Evolutionary conservation across 192 early-diverging fungal genomes (phyloP), one percentile per base, ranked within the genome.

Genomic region (Obelidium mucronatum): DNA sequence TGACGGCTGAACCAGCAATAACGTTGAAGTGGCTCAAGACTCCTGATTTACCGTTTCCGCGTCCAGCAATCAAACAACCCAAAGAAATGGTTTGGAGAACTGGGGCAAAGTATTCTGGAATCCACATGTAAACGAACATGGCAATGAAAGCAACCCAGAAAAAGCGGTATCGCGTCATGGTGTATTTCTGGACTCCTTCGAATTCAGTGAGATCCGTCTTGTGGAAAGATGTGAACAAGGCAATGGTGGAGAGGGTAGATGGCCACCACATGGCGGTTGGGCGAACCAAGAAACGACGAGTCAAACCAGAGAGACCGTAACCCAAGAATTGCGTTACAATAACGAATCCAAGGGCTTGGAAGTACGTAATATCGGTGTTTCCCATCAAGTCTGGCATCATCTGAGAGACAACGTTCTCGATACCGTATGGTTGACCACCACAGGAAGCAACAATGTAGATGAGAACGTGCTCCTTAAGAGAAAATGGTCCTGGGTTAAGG

Each of bases 221-320:
- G 39, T 74, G 72, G 26, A 74, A 74, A 1, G 72, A 74, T 13
- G 72, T 34, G 28, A 74, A 74, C 36, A 63, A 31, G 8, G 72
- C 72, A 44, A 74, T 31, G 3, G 56, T 90, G 51, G 93, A 84
- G 40, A 74, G 26, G 24, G 22, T 63, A 31, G 35, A n/a, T 0
- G 95, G 96, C 95, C 95, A 98, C 56, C 95, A 84, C 94, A 97
- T 96, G 17, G 88, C 82, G 1, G 92, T 84, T 30, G 95, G 95
- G 54, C 91, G 89, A 15, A 98, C 94, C 30, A 98, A 83, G 79
- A 90, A 95, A 34, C 89, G 86, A 34, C 94, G 90, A 51, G 83
- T 84, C 17, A 90, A 78, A 67, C 91, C 94, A 54, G 91, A 91
- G 80, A 92, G 79, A 36, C 91, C 90, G 64, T 85, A 91, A 15